phyloP scores from a whole-genome alignment of 192 early-diverging fungal genomes.

The Coemansia erecta region DNA sequence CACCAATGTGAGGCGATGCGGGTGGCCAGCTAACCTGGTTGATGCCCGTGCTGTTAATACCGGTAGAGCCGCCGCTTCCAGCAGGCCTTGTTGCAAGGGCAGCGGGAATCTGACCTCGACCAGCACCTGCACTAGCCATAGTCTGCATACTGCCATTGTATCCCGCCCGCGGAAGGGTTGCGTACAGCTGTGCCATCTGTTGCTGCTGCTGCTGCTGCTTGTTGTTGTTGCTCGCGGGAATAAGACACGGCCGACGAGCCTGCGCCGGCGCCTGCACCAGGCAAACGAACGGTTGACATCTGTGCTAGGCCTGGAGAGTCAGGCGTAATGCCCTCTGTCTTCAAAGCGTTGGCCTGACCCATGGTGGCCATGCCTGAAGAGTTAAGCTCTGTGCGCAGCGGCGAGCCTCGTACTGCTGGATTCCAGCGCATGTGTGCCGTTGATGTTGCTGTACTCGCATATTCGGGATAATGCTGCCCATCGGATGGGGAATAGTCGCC shows the following conservation, averaged over 20 bases:
- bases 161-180: conserved; percentile 31
- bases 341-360: not conserved
- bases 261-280: not conserved
- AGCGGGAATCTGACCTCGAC: conserved; percentile 15
- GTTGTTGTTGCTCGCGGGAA: conserved; percentile 7
- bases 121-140: not conserved
- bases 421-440: conserved; percentile 46
- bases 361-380: not conserved
- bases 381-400: conserved; percentile 35
- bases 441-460: conserved; percentile 17
- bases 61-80: conserved; percentile 19
- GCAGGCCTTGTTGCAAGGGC: conserved; percentile 6
- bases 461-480: conserved; percentile 12
- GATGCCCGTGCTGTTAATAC: conserved; percentile 10
- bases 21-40: conserved; percentile 7
- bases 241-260: conserved; percentile 2
- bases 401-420: conserved; percentile 30
- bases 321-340: not conserved
- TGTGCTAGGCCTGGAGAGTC: not conserved
- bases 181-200: conserved; percentile 19
- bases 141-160: conserved; percentile 4
- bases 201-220: conserved; percentile 12
- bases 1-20: conserved; percentile 6
- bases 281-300: not conserved
- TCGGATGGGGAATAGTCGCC: conserved; percentile 2